phyloP scores from a whole-genome alignment of 2,329 filamentous ascomycete genomes.

The Diaporthe vexans region DNA sequence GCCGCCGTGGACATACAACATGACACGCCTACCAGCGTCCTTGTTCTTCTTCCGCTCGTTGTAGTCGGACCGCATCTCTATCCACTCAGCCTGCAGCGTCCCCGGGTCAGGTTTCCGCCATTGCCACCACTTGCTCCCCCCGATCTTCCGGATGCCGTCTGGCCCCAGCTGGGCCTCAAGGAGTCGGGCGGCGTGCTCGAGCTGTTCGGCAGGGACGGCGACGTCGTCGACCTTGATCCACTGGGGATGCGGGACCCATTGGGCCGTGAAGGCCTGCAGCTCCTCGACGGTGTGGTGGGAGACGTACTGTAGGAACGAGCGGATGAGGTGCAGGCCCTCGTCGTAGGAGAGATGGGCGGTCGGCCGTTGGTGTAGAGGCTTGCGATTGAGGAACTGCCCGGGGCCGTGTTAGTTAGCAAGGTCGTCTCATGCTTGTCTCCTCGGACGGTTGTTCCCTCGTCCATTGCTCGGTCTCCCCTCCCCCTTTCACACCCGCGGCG shows the following conservation, averaged over 20 bases:
- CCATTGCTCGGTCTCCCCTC: too few species aligned
- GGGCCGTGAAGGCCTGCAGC: conserved; percentile 88
- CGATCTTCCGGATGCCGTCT: conserved; percentile 80
- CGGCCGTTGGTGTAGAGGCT: conserved; percentile 81
- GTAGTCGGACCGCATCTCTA: conserved; percentile 92
- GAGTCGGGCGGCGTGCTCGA: conserved; percentile 75
- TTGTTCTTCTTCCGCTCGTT: conserved; percentile 75
- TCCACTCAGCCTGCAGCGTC: conserved; percentile 88
- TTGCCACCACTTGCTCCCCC: conserved; percentile 90
- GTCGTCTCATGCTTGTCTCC: background rate
- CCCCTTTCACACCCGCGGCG: background rate
- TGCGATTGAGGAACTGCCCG: conserved; percentile 83
- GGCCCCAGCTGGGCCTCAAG: conserved; percentile 82
- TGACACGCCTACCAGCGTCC: conserved; percentile 78
- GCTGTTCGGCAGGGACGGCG: conserved; percentile 73
- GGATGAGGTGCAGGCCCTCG: conserved; percentile 89
- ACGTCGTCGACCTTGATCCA: conserved; percentile 87
- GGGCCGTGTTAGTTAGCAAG: conserved; percentile 18
- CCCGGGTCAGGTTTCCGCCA: conserved; percentile 77
- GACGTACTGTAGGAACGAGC: conserved; percentile 86
- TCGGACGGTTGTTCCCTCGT: background rate
- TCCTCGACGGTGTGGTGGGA: conserved; percentile 94
- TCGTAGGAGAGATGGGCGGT: conserved; percentile 95
- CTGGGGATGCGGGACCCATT: conserved; percentile 90
- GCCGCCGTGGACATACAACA: conserved; percentile 95